Evolutionary conservation across 2,329 filamentous ascomycete species (phyloP), one percentile per base, ranked within the genome.

Genomic region (Penicillium aurantiogriseum): DNA sequence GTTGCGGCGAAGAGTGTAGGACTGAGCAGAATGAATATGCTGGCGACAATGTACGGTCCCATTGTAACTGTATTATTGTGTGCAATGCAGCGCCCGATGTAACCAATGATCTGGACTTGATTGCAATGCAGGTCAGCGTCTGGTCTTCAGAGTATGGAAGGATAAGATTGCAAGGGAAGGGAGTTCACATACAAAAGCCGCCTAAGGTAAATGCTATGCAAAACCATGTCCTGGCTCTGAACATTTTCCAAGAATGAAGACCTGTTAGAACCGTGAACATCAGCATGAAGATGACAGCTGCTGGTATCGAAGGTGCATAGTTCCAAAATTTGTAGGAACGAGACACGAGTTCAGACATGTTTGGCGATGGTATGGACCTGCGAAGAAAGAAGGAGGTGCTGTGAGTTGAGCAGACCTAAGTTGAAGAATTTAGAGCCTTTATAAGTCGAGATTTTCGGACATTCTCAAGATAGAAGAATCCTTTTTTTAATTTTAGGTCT

Each of bases 1-100:
- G 76, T 75, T 15, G 80, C 80, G 19, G 80, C 80, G 59, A 80
- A 77, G 50, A 82, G 76, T 4, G 77, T 77, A 2, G 80, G 80
- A 1, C 77, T 79, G 25, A 83, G 72, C 5, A 82, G 73, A 46
- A 81, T 72, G 62, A 81, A 74, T 35, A 81, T 60, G 19, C 69
- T 71, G 58, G 80, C 74, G 56, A 81, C 68, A 50, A 79, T 74
- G 65, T 75, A 81, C 23, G 62, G 46, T 19, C 56, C 48, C 21
- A 67, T 58, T 10, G 56, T 31, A 5, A 58, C 57, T 10, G 61
- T 69, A 35, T 65, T 56, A 35, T 53, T 63, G 40, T 70, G 64
- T 40, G 62, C 62, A n/a, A 62, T 17, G 8, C 45, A 56, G 7
- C 69, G 69, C 29, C 52, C 64, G 9, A 60, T 58, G 46, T 67